Percentiles rank a stretch among this genome's conserved stretches.
Evolutionary conservation across 2,329 filamentous ascomycete species (phyloP).

Genomic region (Coleophoma eucalyptorum): DNA sequence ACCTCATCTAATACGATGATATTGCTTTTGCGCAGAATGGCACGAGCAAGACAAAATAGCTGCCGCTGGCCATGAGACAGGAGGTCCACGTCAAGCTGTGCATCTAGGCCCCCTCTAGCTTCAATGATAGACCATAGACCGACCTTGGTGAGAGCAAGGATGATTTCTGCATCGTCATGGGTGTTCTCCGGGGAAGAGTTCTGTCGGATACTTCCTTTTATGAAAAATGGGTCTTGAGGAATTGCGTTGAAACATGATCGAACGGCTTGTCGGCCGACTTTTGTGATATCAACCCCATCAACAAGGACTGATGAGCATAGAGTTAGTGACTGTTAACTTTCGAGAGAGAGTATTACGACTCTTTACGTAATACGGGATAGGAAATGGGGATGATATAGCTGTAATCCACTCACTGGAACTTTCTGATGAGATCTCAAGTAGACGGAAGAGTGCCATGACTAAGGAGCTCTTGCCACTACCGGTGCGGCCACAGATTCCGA

Average conservation of each 20-base stretch:
- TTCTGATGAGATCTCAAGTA: constrained; percentile 39
- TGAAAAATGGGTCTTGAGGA: constrained; percentile 43
- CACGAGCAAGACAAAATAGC: constrained; percentile 40
- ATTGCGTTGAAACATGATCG: constrained; percentile 39
- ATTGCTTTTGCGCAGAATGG: constrained; percentile 29
- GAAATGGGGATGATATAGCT: no score
- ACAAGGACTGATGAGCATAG: constrained; percentile 30
- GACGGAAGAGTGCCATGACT: constrained; percentile 40
- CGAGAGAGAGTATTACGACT: no score
- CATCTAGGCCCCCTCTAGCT: constrained; percentile 31
- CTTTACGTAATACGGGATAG: no score
- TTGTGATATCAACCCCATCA: constrained; percentile 37
- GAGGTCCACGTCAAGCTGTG: constrained; percentile 25
- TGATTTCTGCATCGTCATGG: constrained; percentile 34
- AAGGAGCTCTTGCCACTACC: constrained; percentile 50
- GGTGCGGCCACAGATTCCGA: constrained; percentile 47
- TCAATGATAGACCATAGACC: constrained; percentile 36
- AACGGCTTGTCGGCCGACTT: constrained; percentile 36
- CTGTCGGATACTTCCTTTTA: constrained; percentile 39
- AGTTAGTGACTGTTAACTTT: no score
- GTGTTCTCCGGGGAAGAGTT: constrained; percentile 40
- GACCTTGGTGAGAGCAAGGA: constrained; percentile 36
- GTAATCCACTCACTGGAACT: constrained; percentile 1
- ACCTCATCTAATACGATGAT: constrained; percentile 28
- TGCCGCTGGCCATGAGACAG: constrained; percentile 42